Evolutionary conservation across 2,329 filamentous ascomycete species (phyloP).

Genomic region (Rhexocercosporidium sp.): DNA sequence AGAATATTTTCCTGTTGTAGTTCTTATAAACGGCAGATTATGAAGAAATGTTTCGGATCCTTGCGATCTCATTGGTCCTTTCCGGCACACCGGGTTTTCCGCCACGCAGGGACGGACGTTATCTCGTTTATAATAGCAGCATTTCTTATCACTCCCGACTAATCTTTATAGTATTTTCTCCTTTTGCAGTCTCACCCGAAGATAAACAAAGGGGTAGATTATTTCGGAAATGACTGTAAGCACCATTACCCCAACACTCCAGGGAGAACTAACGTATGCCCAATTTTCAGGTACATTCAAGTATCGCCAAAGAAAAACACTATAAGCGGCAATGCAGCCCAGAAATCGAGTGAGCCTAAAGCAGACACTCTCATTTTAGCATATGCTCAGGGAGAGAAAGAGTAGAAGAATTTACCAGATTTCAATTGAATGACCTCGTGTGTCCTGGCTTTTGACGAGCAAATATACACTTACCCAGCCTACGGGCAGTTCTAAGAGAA

Average conservation of each 20-base stretch:
- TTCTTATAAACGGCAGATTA: background rate
- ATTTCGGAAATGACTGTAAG: background rate
- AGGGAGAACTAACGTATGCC: slow-evolving; percentile 1
- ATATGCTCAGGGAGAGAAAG: background rate
- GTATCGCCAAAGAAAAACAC: slow-evolving; percentile 9
- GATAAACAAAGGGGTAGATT: background rate
- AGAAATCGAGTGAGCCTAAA: background rate
- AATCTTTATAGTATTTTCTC: background rate
- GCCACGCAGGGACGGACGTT: background rate
- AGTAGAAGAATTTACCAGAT: background rate
- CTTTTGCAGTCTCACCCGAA: background rate
- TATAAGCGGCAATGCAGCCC: background rate
- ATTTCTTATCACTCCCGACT: background rate
- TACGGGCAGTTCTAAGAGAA: background rate
- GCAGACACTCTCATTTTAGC: background rate
- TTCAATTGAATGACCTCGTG: background rate
- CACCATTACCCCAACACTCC: background rate
- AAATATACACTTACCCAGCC: slow-evolving; percentile 3
- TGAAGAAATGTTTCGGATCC: background rate
- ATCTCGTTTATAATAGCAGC: background rate
- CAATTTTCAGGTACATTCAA: background rate
- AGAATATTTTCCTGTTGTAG: background rate
- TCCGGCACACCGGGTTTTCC: too few relatives aligned
- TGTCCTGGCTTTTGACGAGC: background rate
- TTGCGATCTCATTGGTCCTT: background rate